phyloP scores from a whole-genome alignment of 2,329 filamentous ascomycete genomes.

The Penicillium italicum region DNA sequence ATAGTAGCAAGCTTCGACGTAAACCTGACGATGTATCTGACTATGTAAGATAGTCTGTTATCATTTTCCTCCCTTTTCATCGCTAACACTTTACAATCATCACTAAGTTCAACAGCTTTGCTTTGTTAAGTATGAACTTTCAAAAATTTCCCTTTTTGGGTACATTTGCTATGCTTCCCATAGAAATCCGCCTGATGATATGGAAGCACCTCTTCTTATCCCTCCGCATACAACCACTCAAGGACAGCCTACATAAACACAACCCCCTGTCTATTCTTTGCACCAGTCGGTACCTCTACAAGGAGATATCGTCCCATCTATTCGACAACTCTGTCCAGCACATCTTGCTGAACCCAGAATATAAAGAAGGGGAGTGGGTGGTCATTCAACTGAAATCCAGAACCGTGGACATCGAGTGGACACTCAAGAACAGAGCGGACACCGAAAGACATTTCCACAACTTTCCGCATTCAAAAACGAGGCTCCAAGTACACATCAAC shows the following conservation, averaged over 20 bases:
- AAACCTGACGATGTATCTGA: neutral
- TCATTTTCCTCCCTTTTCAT: neutral
- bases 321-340: neutral
- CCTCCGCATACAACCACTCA: neutral
- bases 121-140: neutral
- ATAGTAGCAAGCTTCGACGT: neutral
- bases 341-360: neutral
- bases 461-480: neutral
- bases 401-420: neutral
- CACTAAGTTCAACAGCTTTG: neutral
- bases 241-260: neutral
- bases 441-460: neutral
- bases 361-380: neutral
- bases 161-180: neutral
- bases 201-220: neutral
- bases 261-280: conserved; percentile 1
- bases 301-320: conserved; percentile 5
- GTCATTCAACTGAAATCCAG: neutral
- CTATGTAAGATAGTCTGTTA: neutral
- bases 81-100: neutral
- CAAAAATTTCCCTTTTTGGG: neutral
- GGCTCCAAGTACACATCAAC: neutral
- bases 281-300: neutral
- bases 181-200: conserved; percentile 1
- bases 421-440: neutral